Percentiles rank a stretch among this genome's conserved stretches.
These are phyloP conservation scores for Cutaneotrichosporon sp. DNA, from an alignment of 1,284 basidiomycete species.

Conservation along the genomic window DNA sequence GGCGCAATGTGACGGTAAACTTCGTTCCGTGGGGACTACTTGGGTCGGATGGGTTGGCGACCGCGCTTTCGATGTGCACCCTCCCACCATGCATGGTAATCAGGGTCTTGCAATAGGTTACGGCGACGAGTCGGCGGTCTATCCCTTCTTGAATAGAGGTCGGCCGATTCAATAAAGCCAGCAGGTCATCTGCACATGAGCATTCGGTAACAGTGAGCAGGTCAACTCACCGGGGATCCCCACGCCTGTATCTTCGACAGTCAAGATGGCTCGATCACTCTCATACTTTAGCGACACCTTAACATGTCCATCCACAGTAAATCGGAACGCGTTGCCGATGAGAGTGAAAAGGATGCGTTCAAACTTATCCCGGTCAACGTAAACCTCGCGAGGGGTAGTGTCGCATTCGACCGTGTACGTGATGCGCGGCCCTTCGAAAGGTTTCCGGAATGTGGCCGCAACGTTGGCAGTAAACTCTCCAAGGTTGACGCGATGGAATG, in stretches of 20 bases:
- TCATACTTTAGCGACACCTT: conserved; percentile 30
- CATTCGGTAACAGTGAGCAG: too few species aligned
- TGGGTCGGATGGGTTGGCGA: background rate
- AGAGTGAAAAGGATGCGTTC: conserved; percentile 51
- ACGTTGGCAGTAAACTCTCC: conserved; percentile 46
- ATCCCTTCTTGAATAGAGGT: background rate
- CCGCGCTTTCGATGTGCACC: background rate
- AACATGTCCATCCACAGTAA: conserved; percentile 35
- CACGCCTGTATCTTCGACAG: conserved; percentile 48
- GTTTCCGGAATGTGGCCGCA: conserved; percentile 44
- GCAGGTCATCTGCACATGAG: background rate
- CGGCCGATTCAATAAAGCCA: background rate
- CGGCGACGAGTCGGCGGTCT: background rate
- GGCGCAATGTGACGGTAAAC: background rate
- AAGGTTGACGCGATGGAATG: conserved; percentile 45
- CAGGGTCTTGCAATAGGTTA: background rate
- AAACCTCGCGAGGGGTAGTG: conserved; percentile 31
- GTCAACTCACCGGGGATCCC: conserved; percentile 39
- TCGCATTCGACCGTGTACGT: conserved; percentile 46
- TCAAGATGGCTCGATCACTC: conserved; percentile 25
- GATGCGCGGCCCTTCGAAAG: conserved; percentile 36
- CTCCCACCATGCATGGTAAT: background rate
- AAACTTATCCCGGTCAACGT: conserved; percentile 48
- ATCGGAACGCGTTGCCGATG: conserved; percentile 47
- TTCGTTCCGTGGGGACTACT: background rate